These are phyloP conservation scores for Penicillium sp. DNA, from an alignment of 2,329 filamentous ascomycete genomes.

Conservation along the genomic window DNA sequence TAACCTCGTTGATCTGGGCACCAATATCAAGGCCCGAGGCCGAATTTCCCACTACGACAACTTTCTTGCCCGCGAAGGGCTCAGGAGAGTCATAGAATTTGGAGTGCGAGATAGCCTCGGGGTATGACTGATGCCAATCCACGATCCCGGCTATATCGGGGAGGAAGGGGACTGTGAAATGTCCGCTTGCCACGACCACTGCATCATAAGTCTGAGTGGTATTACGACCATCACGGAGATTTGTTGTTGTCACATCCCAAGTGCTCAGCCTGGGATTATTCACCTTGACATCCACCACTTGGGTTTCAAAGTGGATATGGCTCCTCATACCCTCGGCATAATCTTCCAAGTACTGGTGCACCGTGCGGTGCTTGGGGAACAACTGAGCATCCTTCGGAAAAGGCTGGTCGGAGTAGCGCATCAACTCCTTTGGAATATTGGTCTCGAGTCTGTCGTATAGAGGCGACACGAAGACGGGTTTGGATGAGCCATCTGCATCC, in stretches of 20 bases:
- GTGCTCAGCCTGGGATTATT: constrained; percentile 36
- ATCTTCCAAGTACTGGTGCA: constrained; percentile 71
- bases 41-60: constrained; percentile 80
- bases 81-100: constrained; percentile 75
- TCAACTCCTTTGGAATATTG: constrained; percentile 80
- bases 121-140: constrained; percentile 62
- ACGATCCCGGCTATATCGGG: constrained; percentile 63
- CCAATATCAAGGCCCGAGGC: constrained; percentile 85
- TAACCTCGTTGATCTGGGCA: constrained; percentile 68
- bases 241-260: constrained; percentile 64
- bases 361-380: constrained; percentile 71
- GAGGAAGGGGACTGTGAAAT: constrained; percentile 70
- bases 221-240: constrained; percentile 49
- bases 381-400: constrained; percentile 68
- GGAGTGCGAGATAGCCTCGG: constrained; percentile 68
- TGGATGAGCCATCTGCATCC: constrained; percentile 20
- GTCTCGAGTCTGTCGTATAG: constrained; percentile 82
- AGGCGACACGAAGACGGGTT: constrained; percentile 73
- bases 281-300: constrained; percentile 64
- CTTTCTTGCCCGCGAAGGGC: constrained; percentile 68
- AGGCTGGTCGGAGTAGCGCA: constrained; percentile 73
- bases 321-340: constrained; percentile 70
- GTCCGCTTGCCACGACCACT: constrained; percentile 73
- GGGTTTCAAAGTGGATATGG: constrained; percentile 69
- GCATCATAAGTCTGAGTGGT: constrained; percentile 66